A percentile compares a stretch with the other conserved stretches of the same genome.
Conservation (phyloP, 352 stramenopile genomes). For the Phytophthora lateralis region DNA sequence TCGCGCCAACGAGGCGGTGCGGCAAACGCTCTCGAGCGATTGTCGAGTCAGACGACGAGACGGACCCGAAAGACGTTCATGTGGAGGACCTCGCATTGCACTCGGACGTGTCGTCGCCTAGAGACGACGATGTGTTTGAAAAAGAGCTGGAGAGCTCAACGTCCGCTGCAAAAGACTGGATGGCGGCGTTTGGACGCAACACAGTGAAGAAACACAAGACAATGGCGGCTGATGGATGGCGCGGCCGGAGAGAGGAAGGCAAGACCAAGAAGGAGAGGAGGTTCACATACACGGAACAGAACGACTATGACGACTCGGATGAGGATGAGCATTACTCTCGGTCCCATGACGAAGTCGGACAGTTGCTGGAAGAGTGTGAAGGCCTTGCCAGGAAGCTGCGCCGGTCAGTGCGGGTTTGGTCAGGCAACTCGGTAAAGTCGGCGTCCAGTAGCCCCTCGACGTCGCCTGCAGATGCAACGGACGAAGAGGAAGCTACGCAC, state of each 20-base stretch:
- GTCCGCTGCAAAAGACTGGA: conserved; percentile 56
- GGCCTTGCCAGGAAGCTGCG: conserved; percentile 65
- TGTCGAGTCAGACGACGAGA: conserved; percentile 69
- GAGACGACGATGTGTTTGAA: conserved; percentile 34
- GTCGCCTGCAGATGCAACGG: conserved; percentile 33
- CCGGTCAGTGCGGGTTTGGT: conserved; percentile 68
- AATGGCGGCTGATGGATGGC: conserved; percentile 24
- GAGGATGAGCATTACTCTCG: conserved; percentile 59
- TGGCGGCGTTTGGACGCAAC: conserved; percentile 56
- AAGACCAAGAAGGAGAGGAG: conserved; percentile 12
- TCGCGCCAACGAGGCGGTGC: conserved; percentile 41
- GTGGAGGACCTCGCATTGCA: conserved; percentile 32
- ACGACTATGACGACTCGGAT: conserved; percentile 42
- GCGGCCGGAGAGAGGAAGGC: conserved; percentile 9
- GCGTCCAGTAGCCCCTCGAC: conserved; percentile 30
- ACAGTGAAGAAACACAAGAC: conserved; percentile 34
- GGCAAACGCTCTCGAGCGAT: conserved; percentile 64
- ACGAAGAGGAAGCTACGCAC: conserved; percentile 60
- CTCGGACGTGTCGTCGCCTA: conserved; percentile 56
- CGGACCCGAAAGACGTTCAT: conserved; percentile 16
- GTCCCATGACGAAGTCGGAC: conserved; percentile 73
- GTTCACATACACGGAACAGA: conserved; percentile 14
- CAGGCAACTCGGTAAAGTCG: conserved; percentile 40
- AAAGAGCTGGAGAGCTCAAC: conserved; percentile 32
- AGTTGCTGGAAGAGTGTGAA: conserved; percentile 70